These are phyloP conservation scores for Leccinum aurantiacum DNA, from an alignment of 768 basidiomycete genomes.

Conservation along the genomic window DNA sequence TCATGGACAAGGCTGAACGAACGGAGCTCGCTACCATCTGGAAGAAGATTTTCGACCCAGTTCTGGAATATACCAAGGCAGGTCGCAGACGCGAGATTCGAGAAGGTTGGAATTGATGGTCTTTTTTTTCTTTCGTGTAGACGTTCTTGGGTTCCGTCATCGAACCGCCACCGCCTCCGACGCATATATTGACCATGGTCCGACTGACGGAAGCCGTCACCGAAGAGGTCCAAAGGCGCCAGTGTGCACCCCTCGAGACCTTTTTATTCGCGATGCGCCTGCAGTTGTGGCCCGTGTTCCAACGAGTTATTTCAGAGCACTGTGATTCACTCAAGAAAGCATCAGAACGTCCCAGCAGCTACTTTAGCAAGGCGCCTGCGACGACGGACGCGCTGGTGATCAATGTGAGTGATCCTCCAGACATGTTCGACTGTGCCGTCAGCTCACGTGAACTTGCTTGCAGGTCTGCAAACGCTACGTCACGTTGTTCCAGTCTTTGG, in stretches of 20 bases:
- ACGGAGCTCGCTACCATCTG: too few relatives aligned
- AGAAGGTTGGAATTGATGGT: too few relatives aligned
- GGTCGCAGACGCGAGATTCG: too few relatives aligned
- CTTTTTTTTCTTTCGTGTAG: constrained; percentile 34
- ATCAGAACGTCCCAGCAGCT: constrained; percentile 67
- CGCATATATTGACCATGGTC: constrained; percentile 87
- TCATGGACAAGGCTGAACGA: too few relatives aligned
- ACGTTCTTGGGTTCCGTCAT: constrained; percentile 67
- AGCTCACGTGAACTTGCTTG: not conserved
- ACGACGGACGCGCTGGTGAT: constrained; percentile 72
- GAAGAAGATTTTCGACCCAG: too few relatives aligned
- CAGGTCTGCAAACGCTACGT: constrained; percentile 79
- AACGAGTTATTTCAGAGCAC: constrained; percentile 84
- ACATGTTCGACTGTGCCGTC: not conserved
- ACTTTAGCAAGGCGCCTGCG: constrained; percentile 57
- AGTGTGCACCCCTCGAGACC: constrained; percentile 75
- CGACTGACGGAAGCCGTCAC: constrained; percentile 83
- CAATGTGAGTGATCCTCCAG: constrained; percentile 42
- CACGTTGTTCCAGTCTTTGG: constrained; percentile 77
- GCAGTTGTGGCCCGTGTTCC: constrained; percentile 92
- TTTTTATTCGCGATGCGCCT: constrained; percentile 81
- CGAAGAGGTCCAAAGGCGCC: constrained; percentile 70
- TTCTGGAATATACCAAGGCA: too few relatives aligned
- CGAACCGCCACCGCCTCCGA: constrained; percentile 70
- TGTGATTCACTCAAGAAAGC: constrained; percentile 79